Percentiles rank a stretch among this genome's conserved stretches.
Evolutionary conservation across 176 grass and related monocot genomes (phyloP).

Genomic region (Phragmites australis): DNA sequence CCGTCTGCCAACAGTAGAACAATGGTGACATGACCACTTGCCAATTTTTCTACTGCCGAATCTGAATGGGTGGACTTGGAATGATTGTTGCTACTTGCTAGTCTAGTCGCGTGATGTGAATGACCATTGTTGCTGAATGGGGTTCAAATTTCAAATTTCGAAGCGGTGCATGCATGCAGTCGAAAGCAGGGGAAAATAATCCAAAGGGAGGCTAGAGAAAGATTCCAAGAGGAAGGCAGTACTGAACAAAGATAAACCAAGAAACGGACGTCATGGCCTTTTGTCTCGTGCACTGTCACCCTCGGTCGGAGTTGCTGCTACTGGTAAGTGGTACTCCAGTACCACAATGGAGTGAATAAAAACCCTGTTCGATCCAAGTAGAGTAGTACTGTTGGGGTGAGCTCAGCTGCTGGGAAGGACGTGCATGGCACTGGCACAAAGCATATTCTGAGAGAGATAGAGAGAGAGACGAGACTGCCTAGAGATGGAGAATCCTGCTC

Average conservation of each 20-base stretch:
- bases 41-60: too few relatives aligned
- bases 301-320: too few relatives aligned
- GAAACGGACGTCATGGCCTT: not conserved
- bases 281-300: not conserved
- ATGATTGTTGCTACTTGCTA: slow-evolving; percentile 20
- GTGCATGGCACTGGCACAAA: not conserved
- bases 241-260: not conserved
- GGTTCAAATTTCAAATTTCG: slow-evolving; percentile 39
- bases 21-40: too few relatives aligned
- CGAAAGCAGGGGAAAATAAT: not conserved
- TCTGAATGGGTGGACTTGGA: not conserved
- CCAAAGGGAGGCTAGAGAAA: not conserved
- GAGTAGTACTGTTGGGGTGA: not conserved
- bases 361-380: too few relatives aligned
- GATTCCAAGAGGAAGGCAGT: slow-evolving; percentile 21
- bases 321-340: too few relatives aligned
- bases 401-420: not conserved
- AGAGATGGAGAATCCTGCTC: not conserved
- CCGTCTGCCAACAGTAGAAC: too few relatives aligned
- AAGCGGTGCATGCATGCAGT: not conserved
- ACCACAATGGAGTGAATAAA: too few relatives aligned
- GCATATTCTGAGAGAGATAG: too few relatives aligned
- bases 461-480: not conserved
- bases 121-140: too few relatives aligned
- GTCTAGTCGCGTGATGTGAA: too few relatives aligned